Percentiles rank a stretch among this genome's conserved stretches.
phyloP scores from a whole-genome alignment of 176 grass and related monocot genomes.

The Carex scoparia region DNA sequence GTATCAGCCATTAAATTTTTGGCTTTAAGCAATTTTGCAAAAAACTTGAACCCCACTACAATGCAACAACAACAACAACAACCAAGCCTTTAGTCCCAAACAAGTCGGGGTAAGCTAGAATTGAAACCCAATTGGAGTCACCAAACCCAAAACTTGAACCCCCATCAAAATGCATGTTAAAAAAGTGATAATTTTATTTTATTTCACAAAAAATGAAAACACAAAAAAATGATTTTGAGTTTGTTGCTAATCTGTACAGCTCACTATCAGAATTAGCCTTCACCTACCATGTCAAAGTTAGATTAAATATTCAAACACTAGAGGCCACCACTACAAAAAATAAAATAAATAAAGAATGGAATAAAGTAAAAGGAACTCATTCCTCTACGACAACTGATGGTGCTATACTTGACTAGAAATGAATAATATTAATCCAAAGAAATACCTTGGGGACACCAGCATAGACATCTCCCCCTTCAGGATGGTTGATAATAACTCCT shows the following conservation, averaged over 20 bases:
- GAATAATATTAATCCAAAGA: neutral
- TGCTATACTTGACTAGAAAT: neutral
- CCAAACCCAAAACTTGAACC: neutral
- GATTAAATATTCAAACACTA: slow-evolving; percentile 7
- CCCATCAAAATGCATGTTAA: neutral
- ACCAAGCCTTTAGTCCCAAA: too few species aligned
- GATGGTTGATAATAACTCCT: slow-evolving; percentile 87
- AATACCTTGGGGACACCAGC: slow-evolving; percentile 88
- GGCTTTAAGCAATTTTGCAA: neutral
- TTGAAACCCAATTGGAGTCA: too few species aligned
- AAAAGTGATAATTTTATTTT: neutral
- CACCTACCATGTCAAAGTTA: slow-evolving; percentile 11
- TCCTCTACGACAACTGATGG: neutral
- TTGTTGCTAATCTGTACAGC: neutral
- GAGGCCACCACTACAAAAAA: neutral
- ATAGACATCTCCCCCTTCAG: slow-evolving; percentile 81
- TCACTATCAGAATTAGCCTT: neutral
- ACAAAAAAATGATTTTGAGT: neutral
- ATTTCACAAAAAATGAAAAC: neutral
- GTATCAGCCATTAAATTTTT: neutral
- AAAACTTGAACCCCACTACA: neutral
- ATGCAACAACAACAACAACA: too few species aligned
- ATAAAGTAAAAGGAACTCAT: neutral
- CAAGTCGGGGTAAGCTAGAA: too few species aligned
- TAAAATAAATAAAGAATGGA: neutral